These are phyloP conservation scores for Cyberlindnera euphorbiiphila DNA, from an alignment of 805 yeast species.

Conservation along the genomic window DNA sequence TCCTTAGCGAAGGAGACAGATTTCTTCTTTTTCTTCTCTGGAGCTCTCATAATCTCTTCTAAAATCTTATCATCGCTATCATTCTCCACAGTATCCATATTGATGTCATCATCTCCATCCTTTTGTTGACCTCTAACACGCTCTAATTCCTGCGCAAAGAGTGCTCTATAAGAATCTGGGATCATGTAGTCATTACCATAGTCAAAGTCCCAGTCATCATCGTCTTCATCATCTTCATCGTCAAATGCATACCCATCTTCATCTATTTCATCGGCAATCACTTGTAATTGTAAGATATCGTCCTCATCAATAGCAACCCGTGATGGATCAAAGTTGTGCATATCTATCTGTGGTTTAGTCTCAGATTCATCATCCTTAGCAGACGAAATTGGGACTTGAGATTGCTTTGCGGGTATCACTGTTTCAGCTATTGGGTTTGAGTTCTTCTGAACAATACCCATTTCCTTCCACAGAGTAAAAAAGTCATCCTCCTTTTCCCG, in stretches of 20 bases:
- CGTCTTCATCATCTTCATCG: slow-evolving; percentile 34
- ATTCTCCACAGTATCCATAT: background rate
- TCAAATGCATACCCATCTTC: slow-evolving; percentile 35
- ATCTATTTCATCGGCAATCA: slow-evolving; percentile 47
- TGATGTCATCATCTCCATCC: slow-evolving; percentile 5
- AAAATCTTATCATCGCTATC: slow-evolving; percentile 11
- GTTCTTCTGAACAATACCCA: slow-evolving; percentile 18
- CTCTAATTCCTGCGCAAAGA: slow-evolving; percentile 23
- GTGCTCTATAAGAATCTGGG: slow-evolving; percentile 21
- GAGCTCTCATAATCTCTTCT: background rate
- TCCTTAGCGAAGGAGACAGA: slow-evolving; percentile 50
- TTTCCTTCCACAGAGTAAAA: slow-evolving; percentile 12
- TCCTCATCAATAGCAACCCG: slow-evolving; percentile 35
- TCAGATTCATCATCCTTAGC: too few relatives aligned
- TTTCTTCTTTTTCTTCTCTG: slow-evolving; percentile 31
- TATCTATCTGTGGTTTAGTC: too few relatives aligned
- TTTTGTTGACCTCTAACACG: slow-evolving; percentile 18
- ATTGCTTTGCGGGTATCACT: too few relatives aligned
- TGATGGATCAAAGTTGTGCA: slow-evolving; percentile 4
- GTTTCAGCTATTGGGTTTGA: background rate
- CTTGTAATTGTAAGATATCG: slow-evolving; percentile 49
- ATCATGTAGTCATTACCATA: slow-evolving; percentile 12
- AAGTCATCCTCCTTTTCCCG: slow-evolving; percentile 6
- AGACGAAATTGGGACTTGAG: too few relatives aligned
- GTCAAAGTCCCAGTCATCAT: slow-evolving; percentile 21